Base-by-base conservation (phyloP, 1,284 basidiomycete genomes). In the Austroboletus niveus region DNA sequence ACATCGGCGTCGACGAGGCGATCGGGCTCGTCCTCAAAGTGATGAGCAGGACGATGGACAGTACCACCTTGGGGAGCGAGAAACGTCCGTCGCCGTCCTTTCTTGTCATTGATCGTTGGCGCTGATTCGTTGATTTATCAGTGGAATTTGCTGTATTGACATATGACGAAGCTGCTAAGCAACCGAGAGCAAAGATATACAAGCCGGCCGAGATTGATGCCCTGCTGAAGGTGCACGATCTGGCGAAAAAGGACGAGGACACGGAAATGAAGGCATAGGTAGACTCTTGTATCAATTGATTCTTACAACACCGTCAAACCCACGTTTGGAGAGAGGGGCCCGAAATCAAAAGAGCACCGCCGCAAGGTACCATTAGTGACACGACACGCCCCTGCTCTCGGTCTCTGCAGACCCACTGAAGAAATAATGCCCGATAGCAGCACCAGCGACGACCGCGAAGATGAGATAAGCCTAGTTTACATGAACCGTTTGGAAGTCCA, bases 41-140 rank as follows among this genome's bases (percentile, higher is more conserved):
- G 48, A 93, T 99, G 87, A 95, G 94, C 79, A 99, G 98, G 82
- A 98, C 96, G 44, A 98, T 99, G 95, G 96, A 99, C 69, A 94
- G 93, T 58, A 98, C 96, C 30, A 95, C 92, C 47, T 73, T 99
- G 56, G 90, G 94, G 47, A 94, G 92, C 67, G 94, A 98, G 74
- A 97, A 96, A 72, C 75, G 94, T 96, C 58, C 67, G 91, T 79
- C 32, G 43, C 5, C 10, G 10, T 17, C 8, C 52, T 48, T 30
- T 36, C 46, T 9, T 41, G n/a, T 22, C 9, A 8, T 41, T 51
- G 31, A 48, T 39, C 43, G 43, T 39, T 44, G 45, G 51, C 42
- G 10, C 14, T 29, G 45, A 15, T n/a, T 30, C 11, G 11, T 34
- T 31, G 35, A 36, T 36, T 36, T 14, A 7, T 24, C 49, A 98